A percentile compares a stretch with the other conserved stretches of the same genome.
These are phyloP conservation scores for Pichia occidentalis DNA, from an alignment of 805 yeast species.

Conservation along the genomic window DNA sequence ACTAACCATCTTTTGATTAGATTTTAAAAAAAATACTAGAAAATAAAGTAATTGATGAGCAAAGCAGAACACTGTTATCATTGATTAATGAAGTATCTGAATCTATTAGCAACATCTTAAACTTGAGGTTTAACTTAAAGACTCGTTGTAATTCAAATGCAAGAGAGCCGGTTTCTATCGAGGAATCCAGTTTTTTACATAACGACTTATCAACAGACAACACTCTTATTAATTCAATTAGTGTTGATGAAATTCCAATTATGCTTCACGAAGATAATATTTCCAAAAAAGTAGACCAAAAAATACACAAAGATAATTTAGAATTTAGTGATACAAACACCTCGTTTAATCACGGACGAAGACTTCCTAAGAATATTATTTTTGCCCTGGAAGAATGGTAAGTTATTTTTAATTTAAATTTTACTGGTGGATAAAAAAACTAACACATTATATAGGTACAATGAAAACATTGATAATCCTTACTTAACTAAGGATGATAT, in stretches of 20 bases:
- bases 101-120: conserved; percentile 1
- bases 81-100: conserved; percentile 5
- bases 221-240: background rate
- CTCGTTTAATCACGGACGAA: background rate
- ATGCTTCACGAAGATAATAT: background rate
- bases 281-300: background rate
- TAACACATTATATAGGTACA: conserved; percentile 6
- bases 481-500: conserved; percentile 10
- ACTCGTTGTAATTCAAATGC: background rate
- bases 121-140: conserved; percentile 3
- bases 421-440: background rate
- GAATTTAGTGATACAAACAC: background rate
- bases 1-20: conserved; percentile 5
- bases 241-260: background rate
- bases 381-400: conserved; percentile 6
- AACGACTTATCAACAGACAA: no score
- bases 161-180: background rate
- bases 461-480: conserved; percentile 11
- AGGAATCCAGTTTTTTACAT: no score
- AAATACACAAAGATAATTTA: background rate
- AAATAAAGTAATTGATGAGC: background rate
- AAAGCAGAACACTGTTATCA: background rate
- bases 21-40: background rate
- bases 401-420: background rate
- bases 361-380: conserved; percentile 5